phyloP scores from a whole-genome alignment of 2,329 filamentous ascomycete genomes.

The Pezicula carpinea region DNA sequence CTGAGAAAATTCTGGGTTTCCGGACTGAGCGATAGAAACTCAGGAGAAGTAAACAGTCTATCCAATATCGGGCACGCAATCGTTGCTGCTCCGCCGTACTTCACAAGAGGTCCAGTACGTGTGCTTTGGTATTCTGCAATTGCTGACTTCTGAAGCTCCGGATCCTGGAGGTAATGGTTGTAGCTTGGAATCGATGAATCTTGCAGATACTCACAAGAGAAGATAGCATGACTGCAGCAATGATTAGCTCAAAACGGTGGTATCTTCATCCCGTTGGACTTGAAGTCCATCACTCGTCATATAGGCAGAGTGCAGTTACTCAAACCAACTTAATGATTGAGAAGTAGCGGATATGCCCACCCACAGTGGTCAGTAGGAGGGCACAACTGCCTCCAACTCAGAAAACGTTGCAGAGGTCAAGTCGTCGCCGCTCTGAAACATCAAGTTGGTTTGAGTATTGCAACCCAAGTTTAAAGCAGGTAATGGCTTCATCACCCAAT shows the following conservation, averaged over 20 bases:
- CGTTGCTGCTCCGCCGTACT: not conserved
- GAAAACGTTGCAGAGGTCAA: no score
- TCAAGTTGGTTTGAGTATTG: no score
- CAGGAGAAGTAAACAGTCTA: not conserved
- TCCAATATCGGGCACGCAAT: not conserved
- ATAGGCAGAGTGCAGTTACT: no score
- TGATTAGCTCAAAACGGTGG: not conserved
- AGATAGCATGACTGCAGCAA: not conserved
- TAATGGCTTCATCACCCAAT: no score
- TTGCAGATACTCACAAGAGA: conserved; percentile 1
- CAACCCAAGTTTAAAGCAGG: no score
- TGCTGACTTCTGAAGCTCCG: not conserved
- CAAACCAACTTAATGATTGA: no score
- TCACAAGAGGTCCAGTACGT: not conserved
- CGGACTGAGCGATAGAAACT: not conserved
- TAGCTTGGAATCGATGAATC: not conserved
- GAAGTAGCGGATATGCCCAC: no score
- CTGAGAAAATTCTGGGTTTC: not conserved
- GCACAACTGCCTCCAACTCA: no score
- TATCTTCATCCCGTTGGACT: not conserved
- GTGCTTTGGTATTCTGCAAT: not conserved
- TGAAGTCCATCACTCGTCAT: no score
- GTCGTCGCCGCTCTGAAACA: no score
- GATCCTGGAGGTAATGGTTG: not conserved
- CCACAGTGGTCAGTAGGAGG: no score